These are phyloP conservation scores for Aspergillus tamarii DNA, from an alignment of 2,329 filamentous ascomycete genomes.

Conservation along the genomic window DNA sequence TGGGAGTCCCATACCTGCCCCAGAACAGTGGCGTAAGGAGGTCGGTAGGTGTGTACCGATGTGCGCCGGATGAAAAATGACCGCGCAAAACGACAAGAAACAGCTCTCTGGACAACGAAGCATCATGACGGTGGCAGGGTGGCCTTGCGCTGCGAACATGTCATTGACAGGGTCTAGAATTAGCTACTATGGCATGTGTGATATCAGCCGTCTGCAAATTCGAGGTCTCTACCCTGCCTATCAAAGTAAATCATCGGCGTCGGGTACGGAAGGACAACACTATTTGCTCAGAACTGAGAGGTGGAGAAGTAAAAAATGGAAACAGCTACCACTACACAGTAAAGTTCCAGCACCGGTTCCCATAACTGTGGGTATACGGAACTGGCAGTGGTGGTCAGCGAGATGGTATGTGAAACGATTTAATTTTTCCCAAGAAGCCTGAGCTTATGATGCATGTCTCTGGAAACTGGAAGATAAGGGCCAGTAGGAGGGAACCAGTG, in stretches of 20 bases:
- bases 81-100: neutral
- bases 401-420: constrained; percentile 3
- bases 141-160: neutral
- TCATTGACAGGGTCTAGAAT: constrained; percentile 4
- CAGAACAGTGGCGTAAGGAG: neutral
- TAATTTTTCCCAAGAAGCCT: neutral
- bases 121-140: neutral
- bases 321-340: neutral
- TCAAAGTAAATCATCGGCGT: neutral
- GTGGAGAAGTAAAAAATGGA: neutral
- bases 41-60: neutral
- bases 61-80: neutral
- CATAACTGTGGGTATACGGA: neutral
- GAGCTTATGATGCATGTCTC: constrained; percentile 2
- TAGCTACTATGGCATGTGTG: constrained; percentile 2
- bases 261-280: neutral
- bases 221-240: neutral
- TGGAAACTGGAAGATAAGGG: neutral
- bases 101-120: neutral
- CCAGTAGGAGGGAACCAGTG: neutral
- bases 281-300: neutral
- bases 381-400: neutral
- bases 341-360: neutral
- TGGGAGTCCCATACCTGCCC: neutral
- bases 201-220: neutral